A percentile compares a stretch with the other conserved stretches of the same genome.
These are phyloP conservation scores for Saccharomyces hybrid DNA, from an alignment of 1,139 yeast genomes.

Conservation along the genomic window DNA sequence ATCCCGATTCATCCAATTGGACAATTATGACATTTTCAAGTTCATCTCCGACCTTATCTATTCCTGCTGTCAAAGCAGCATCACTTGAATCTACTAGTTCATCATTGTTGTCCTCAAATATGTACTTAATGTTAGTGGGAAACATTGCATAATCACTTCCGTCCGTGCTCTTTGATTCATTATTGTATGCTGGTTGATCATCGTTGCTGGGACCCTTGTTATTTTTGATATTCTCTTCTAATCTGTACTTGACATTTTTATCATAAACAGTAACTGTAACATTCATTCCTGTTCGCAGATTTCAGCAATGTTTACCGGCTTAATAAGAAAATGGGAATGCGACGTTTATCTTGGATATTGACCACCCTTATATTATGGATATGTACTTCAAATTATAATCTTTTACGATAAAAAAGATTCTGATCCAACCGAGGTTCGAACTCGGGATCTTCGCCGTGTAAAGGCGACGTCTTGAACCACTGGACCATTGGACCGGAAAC, in stretches of 20 bases:
- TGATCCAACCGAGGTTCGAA: slow-evolving; percentile 35
- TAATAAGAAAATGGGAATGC: no score
- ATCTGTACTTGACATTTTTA: background rate
- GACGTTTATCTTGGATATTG: background rate
- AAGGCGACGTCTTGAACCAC: slow-evolving; percentile 36
- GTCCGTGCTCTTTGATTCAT: slow-evolving; percentile 4
- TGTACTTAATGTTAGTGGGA: slow-evolving; percentile 27
- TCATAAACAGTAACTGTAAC: background rate
- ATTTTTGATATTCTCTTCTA: slow-evolving; percentile 4
- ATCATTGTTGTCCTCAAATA: slow-evolving; percentile 29
- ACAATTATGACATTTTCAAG: slow-evolving; percentile 32
- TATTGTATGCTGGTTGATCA: background rate
- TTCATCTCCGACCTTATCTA: slow-evolving; percentile 11
- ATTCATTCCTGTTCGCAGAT: background rate
- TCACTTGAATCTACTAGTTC: slow-evolving; percentile 7
- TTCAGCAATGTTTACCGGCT: background rate
- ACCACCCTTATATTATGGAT: background rate
- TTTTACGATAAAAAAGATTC: background rate
- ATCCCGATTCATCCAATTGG: slow-evolving; percentile 26
- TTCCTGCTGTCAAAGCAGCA: background rate
- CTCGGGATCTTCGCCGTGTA: slow-evolving; percentile 37
- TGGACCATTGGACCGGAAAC: slow-evolving; percentile 20
- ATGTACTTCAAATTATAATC: no score
- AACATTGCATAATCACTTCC: slow-evolving; percentile 17
- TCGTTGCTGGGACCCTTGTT: slow-evolving; percentile 1